Evolutionary conservation across 345 rosid genomes (phyloP), one percentile per base, ranked within the genome.

Genomic region (Brassica nigra): DNA sequence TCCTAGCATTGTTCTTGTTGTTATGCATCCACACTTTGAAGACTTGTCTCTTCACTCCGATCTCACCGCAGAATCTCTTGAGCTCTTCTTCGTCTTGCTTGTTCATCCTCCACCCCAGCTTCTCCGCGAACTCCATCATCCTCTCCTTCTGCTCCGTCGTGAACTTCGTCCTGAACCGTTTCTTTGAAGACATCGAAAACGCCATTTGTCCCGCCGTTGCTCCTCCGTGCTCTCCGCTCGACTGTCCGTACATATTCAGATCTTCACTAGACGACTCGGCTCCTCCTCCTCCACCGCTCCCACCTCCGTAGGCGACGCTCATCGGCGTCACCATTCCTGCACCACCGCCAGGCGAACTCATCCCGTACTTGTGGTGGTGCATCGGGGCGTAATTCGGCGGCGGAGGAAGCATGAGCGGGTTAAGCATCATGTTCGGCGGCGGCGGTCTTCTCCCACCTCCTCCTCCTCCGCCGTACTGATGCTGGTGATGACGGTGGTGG

Each of bases 21-120:
- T 92, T 92, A 65, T 92, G 97, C 97, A 92, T 90, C 97, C 97
- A 92, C 4, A 92, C 97, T 78, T 90, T 90, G 78, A 92, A 89
- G 10, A 89, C 95, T 70, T 84, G 92, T 74, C 95, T 89, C 70
- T 80, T 88, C 2, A 92, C 87, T 2, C 97, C 95, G 71, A 82
- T 86, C 57, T 90, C 95, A 4, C 76, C 80, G 5, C 95, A 92
- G 73, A 92, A 89, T 52, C 83, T 87, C 37, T 87, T 84, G 4
- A 92, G 83, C 71, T 87, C 88, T 7, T 87, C 92, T 11, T 88
- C 97, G 0, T 92, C 95, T 80, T 87, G 93, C 74, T 81, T 87
- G 44, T 88, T 86, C 65, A 92, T 85, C 80, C 93, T 85, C 97
- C 97, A 90, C 0, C 92, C 97, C 8, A 92, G 16, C 63, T 88